Base-by-base conservation (phyloP, 192 early-diverging fungal genomes). In the Podila verticillata region DNA sequence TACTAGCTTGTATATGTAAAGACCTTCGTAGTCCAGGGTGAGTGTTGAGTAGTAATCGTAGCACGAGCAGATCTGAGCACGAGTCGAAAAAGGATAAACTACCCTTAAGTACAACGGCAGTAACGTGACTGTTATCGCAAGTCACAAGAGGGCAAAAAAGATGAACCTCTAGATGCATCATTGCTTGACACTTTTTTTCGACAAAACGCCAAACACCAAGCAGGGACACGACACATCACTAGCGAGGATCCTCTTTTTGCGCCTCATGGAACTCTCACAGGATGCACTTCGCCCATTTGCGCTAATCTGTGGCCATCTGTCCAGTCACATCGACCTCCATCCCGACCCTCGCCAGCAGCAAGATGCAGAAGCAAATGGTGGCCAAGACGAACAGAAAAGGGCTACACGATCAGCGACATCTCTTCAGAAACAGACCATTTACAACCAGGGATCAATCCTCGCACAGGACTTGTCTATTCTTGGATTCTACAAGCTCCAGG, bases 221-320 rank as follows among this genome's bases (percentile, higher is more conserved):
- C 30, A 17, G 22, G 26, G 36, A 48, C 48, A 54, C 24, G 51
- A 63, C 19, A 26, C 8, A 74, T 66, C 57, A 47, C 72, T 9
- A 47, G 39, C 39, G 39, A 44, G 39, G 39, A 44, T 44, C 39
- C 39, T 0, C 39, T 54, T 54, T 24, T 54, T 54, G 2, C 22
- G 20, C 4, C 24, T 24, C n/a, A 54, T 39, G 12, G 49, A 63
- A 39, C 48, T 54, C 17, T 32, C 54, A 1, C 60, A 51, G 32
- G 64, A 62, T 32, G 17, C 15, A 24, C 47, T 10, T 24, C 20
- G 61, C 20, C 30, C 36, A 5, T 80, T 61, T 34, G 72, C 69
- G 7, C 77, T 80, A 7, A 66, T 80, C 65, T 80, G 77, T 15
- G 77, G 77, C 19, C 77, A 80, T 64, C 70, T 80, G 28, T 72